A percentile compares a stretch with the other conserved stretches of the same genome.
phyloP scores from a whole-genome alignment of 2,329 filamentous ascomycete genomes.

The Calycina herbarum region DNA sequence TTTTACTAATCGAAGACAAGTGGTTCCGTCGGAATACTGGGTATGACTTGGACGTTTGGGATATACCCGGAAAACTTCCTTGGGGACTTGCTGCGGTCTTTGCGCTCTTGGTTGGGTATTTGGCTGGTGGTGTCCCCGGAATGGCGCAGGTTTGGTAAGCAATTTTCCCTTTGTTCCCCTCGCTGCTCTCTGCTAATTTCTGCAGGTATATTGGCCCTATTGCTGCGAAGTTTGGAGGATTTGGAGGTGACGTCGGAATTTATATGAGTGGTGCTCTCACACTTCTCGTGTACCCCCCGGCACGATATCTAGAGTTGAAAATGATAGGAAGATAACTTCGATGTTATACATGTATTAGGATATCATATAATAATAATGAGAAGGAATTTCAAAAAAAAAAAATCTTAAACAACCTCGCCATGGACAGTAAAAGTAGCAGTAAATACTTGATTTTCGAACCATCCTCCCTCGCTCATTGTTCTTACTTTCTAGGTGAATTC shows the following conservation, averaged over 20 bases:
- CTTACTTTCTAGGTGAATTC: too few species aligned
- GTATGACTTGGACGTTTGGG: constrained; percentile 35
- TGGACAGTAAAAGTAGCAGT: too few species aligned
- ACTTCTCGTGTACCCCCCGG: constrained; percentile 31
- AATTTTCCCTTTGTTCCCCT: too few species aligned
- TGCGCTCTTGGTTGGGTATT: constrained; percentile 32
- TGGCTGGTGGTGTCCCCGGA: constrained; percentile 35
- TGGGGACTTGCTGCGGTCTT: constrained; percentile 34
- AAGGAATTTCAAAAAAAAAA: too few species aligned
- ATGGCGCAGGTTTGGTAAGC: constrained; percentile 34
- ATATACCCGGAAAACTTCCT: constrained; percentile 31
- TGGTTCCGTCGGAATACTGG: constrained; percentile 31
- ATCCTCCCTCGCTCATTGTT: too few species aligned
- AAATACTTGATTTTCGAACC: too few species aligned
- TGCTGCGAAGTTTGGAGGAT: constrained; percentile 32
- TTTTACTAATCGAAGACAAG: constrained; percentile 34
- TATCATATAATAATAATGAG: too few species aligned
- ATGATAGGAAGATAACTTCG: constrained; percentile 26
- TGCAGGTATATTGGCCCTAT: constrained; percentile 33
- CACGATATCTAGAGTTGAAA: constrained; percentile 34
- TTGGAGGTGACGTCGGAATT: constrained; percentile 36
- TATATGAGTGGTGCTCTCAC: constrained; percentile 32
- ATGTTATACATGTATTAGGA: not conserved
- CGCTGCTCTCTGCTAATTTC: too few species aligned
- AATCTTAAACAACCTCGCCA: too few species aligned